Conservation (phyloP, 495 filamentous ascomycete species). For the Tuber brumale region DNA sequence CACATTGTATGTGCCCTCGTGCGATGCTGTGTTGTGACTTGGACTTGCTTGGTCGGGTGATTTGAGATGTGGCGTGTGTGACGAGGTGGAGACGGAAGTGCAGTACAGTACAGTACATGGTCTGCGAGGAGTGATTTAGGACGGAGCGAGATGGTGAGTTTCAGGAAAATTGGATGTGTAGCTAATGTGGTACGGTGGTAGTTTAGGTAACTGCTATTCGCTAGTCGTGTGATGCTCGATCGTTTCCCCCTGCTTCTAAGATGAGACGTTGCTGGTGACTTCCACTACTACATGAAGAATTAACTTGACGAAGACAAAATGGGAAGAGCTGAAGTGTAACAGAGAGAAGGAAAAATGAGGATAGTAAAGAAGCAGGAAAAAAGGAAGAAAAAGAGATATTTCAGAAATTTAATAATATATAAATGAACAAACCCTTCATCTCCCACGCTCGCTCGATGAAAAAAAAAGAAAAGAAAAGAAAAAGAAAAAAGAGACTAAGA, state of each 20-base stretch:
- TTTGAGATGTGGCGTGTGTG: too few relatives aligned
- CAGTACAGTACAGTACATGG: too few relatives aligned
- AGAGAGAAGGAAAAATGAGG: not conserved
- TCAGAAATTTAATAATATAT: conserved; percentile 3
- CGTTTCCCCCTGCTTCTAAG: not conserved
- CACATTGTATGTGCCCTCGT: too few relatives aligned
- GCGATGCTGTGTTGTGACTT: too few relatives aligned
- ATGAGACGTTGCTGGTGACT: not conserved
- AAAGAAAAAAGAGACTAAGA: not conserved
- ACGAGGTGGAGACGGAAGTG: too few relatives aligned
- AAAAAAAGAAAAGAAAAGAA: not conserved
- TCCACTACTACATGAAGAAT: conserved; percentile 1
- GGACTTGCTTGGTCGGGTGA: too few relatives aligned
- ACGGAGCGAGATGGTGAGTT: too few relatives aligned
- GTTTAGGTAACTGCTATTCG: not conserved
- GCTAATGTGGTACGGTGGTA: not conserved
- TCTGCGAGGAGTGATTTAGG: too few relatives aligned
- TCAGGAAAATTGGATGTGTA: not conserved
- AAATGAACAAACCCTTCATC: not conserved
- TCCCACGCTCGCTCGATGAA: not conserved
- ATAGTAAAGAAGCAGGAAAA: not conserved
- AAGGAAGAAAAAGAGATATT: not conserved
- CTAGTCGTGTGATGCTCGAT: not conserved
- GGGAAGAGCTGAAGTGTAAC: not conserved
- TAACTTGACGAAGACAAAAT: not conserved